Conservation (phyloP, 176 grass and related monocot genomes). For the Echinochloa phyllopogon region DNA sequence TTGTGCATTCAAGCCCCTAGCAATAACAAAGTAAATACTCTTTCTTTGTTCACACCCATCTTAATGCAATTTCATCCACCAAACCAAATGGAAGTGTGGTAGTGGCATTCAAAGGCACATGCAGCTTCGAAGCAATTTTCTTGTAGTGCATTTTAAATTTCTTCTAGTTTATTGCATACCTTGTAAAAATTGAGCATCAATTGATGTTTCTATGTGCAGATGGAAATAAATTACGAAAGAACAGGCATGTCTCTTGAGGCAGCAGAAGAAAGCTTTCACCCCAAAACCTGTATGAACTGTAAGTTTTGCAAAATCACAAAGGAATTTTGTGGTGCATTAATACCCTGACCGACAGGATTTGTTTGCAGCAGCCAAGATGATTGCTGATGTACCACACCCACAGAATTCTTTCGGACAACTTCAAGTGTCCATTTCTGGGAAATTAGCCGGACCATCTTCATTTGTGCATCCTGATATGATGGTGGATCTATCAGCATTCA, state of each 20-base stretch:
- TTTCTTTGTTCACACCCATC: background rate
- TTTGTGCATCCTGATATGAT: background rate
- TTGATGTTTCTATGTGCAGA: slow-evolving; percentile 17
- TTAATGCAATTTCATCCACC: background rate
- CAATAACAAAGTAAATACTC: slow-evolving; percentile 9
- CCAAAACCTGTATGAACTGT: slow-evolving; percentile 16
- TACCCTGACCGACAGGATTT: background rate
- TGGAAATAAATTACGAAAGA: slow-evolving; percentile 8
- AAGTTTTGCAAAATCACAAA: slow-evolving; percentile 26
- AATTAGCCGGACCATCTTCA: slow-evolving; percentile 7
- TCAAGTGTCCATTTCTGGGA: slow-evolving; percentile 2
- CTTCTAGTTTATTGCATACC: background rate
- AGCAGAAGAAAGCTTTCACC: background rate
- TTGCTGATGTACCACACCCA: background rate
- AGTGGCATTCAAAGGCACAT: background rate
- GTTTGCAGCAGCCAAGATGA: background rate
- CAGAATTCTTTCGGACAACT: background rate
- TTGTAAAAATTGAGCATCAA: background rate
- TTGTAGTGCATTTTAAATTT: background rate
- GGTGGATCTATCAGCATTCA: slow-evolving; percentile 15
- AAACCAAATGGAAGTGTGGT: background rate
- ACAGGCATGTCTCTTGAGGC: background rate
- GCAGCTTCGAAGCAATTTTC: background rate
- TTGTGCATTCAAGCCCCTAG: slow-evolving; percentile 1
- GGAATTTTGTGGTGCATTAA: background rate